Conservation (phyloP, 1,139 yeast genomes). For the Candida buenavistaensis region DNA sequence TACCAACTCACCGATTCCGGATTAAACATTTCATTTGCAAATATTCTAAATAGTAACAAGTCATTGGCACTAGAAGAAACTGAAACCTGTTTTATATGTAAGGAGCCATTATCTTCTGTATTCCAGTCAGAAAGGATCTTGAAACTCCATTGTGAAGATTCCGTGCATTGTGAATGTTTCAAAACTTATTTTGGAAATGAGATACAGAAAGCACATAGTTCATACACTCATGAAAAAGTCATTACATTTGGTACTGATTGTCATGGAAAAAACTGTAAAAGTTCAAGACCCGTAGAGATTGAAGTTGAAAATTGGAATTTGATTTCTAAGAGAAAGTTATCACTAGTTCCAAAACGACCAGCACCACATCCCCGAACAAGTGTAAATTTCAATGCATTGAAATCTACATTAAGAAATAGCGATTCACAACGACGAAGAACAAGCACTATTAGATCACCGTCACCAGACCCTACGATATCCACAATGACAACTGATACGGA, state of each 20-base stretch:
- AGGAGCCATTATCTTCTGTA: constrained; percentile 32
- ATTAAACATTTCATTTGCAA: constrained; percentile 12
- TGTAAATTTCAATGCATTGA: constrained; percentile 8
- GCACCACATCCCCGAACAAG: constrained; percentile 9
- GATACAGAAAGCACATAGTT: constrained; percentile 8
- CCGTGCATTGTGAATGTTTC: constrained; percentile 41
- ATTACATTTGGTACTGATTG: constrained; percentile 8
- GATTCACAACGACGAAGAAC: background rate
- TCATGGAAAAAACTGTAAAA: constrained; percentile 8
- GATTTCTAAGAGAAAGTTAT: constrained; percentile 1
- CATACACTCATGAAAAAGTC: constrained; percentile 5
- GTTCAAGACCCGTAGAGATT: constrained; percentile 7
- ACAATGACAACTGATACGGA: constrained; percentile 19
- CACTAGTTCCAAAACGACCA: constrained; percentile 10
- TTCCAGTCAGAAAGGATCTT: constrained; percentile 35
- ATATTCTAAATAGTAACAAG: constrained; percentile 8
- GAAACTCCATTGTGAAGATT: constrained; percentile 39
- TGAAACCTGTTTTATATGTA: constrained; percentile 35
- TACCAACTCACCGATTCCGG: constrained; percentile 3
- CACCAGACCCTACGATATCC: constrained; percentile 21
- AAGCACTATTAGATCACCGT: constrained; percentile 14
- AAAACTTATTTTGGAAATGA: constrained; percentile 10
- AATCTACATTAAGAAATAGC: constrained; percentile 3
- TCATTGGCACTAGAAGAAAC: background rate
- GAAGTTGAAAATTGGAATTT: constrained; percentile 10